These are phyloP conservation scores for Pouteria campechiana DNA, from an alignment of 179 eudicot species.

Conservation along the genomic window DNA sequence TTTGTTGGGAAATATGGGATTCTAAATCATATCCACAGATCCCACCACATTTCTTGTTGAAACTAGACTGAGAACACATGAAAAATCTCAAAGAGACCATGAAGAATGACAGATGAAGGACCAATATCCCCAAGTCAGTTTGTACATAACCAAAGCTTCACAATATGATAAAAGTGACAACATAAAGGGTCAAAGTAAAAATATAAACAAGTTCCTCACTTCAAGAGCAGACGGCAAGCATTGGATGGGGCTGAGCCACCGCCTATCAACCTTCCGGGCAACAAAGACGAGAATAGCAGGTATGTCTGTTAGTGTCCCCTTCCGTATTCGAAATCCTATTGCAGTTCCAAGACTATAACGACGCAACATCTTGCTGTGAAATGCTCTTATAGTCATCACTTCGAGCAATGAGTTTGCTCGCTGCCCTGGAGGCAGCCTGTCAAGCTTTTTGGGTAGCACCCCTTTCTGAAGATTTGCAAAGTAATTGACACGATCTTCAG, in stretches of 20 bases:
- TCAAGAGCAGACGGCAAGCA: slow-evolving; percentile 86
- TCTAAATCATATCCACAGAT: too few species aligned
- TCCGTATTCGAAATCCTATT: slow-evolving; percentile 77
- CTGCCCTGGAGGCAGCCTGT: slow-evolving; percentile 71
- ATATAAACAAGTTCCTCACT: slow-evolving; percentile 25
- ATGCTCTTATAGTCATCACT: slow-evolving; percentile 94
- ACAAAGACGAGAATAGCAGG: slow-evolving; percentile 95
- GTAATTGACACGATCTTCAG: slow-evolving; percentile 86
- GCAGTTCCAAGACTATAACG: slow-evolving; percentile 98
- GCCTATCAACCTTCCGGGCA: slow-evolving; percentile 92
- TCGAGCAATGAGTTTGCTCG: slow-evolving; percentile 86
- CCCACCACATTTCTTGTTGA: too few species aligned
- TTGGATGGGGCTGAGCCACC: slow-evolving; percentile 82
- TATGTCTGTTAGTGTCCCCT: slow-evolving; percentile 77
- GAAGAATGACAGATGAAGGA: too few species aligned
- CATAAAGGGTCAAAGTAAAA: background rate
- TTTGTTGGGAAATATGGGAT: too few species aligned
- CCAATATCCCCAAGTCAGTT: too few species aligned
- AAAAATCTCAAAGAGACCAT: too few species aligned
- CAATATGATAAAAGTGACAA: background rate
- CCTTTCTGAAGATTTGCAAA: slow-evolving; percentile 94
- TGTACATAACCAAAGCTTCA: too few species aligned
- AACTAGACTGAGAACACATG: too few species aligned
- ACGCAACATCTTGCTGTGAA: slow-evolving; percentile 89
- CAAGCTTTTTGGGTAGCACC: slow-evolving; percentile 68